Percentiles rank a stretch among this genome's conserved stretches.
These are phyloP conservation scores for Talaromyces sp. DNA, from an alignment of 2,329 filamentous ascomycete genomes.

Conservation along the genomic window DNA sequence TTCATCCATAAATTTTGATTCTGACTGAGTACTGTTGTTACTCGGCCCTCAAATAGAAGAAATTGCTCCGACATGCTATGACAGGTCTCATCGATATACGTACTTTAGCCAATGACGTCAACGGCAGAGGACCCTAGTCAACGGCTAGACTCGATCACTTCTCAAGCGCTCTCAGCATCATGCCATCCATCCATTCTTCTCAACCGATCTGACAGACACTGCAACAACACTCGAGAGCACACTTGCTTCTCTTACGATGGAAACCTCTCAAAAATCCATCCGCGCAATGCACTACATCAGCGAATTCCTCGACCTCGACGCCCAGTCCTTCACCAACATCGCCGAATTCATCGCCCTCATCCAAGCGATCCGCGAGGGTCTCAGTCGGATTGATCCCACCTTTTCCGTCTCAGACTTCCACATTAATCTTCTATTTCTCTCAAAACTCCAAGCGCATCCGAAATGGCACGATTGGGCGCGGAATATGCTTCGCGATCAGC, in stretches of 20 bases:
- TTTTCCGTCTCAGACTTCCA: constrained; percentile 28
- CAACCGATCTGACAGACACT: not conserved
- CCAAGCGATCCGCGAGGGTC: constrained; percentile 30
- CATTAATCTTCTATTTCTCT: constrained; percentile 29
- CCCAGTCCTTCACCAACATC: constrained; percentile 27
- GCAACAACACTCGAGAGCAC: not conserved
- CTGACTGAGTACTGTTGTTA: not conserved
- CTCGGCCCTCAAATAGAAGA: not conserved
- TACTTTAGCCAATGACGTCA: constrained; percentile 11
- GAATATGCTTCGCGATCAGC: constrained; percentile 28
- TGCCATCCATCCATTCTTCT: no score
- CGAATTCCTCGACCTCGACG: constrained; percentile 32
- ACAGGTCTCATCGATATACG: not conserved
- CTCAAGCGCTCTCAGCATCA: no score
- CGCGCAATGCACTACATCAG: constrained; percentile 31
- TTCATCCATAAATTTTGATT: not conserved
- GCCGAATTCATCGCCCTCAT: constrained; percentile 31
- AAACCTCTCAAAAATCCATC: constrained; percentile 28
- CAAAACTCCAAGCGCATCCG: constrained; percentile 28
- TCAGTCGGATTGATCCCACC: constrained; percentile 29
- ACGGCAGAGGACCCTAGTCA: not conserved
- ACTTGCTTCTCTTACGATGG: constrained; percentile 21
- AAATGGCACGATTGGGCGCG: constrained; percentile 31
- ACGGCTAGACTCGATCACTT: not conserved
- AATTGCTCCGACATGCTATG: not conserved